phyloP scores from a whole-genome alignment of 2,329 filamentous ascomycete genomes.

The Fusarium sororula region DNA sequence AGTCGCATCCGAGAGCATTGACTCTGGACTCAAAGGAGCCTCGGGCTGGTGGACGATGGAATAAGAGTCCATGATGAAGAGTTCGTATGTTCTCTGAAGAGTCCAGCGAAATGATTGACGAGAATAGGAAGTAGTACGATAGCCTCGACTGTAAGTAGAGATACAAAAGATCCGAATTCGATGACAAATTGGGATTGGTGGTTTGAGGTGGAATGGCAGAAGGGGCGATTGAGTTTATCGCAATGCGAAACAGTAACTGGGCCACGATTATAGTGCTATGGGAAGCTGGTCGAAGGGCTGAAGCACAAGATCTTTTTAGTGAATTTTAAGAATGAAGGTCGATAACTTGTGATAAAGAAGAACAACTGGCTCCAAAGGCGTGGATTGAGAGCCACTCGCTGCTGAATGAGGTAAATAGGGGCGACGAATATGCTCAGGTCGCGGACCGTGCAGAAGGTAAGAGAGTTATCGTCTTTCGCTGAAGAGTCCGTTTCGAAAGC shows the following conservation, averaged over 20 bases:
- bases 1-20: rapidly evolving
- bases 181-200: too few relatives aligned
- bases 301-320: rapidly evolving
- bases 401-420: too few relatives aligned
- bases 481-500: too few relatives aligned
- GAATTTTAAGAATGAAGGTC: neutral
- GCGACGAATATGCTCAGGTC: too few relatives aligned
- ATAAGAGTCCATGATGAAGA: neutral
- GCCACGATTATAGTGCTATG: too few relatives aligned
- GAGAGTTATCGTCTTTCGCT: too few relatives aligned
- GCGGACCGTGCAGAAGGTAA: too few relatives aligned
- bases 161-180: neutral
- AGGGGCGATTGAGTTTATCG: rapidly evolving
- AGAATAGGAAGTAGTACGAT: neutral
- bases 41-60: rapidly evolving
- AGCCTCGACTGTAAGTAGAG: rapidly evolving
- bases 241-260: neutral
- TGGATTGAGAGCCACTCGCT: too few relatives aligned
- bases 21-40: neutral
- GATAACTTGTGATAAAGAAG: too few relatives aligned
- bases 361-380: neutral
- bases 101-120: neutral
- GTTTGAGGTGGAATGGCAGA: neutral
- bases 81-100: rapidly evolving
- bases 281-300: rapidly evolving